Evolutionary conservation across 495 filamentous ascomycete species (phyloP), one percentile per base, ranked within the genome.

Genomic region (Penicillium subrubescens): DNA sequence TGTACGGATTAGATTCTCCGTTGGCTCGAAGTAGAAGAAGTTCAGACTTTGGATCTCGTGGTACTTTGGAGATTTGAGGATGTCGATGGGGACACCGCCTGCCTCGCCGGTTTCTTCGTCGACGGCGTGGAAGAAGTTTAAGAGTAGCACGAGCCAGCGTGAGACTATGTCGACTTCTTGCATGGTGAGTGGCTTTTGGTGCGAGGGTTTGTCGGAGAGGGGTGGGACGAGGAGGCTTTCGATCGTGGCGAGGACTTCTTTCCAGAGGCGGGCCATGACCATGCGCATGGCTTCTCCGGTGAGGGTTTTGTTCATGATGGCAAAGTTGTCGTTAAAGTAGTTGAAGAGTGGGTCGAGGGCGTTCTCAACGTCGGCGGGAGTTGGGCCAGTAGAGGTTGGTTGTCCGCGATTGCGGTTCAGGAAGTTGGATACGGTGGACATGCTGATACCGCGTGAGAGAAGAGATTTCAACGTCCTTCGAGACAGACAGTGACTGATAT

Each of bases 281-380:
- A 93, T 91, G 61, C 91, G 85, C 95, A 99, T 97, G 51, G 96
- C 94, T 57, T 92, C 87, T 37, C 90, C 89, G 2, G 96, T 98
- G 33, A 99, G 83, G 1, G 94, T 97, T 75, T 93, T 87, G 77
- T 97, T 97, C 92, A 99, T 95, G 71, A 97, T 97, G 41, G 93
- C 94, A 71, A 99, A 99, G 71, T 99, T 99, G 73, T 97, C 96
- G 72, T 98, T 92, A 72, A 99, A 98, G 74, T 99, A 99, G 59
- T 88, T 87, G 68, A 97, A 96, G n/a, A 99, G 84, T 3, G 94
- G 92, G 62, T 89, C 89, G 11, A 99, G 78, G 4, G 92, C 93
- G 65, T 88, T 89, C 65, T 90, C 89, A 44, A 97, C 83, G 44
- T 98, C 93, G 0, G 81, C 82, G 33, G 87, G 82, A 0, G 90